Percentiles rank a stretch among this genome's conserved stretches.
These are phyloP conservation scores for Talaromyces atroroseus DNA, from an alignment of 2,329 filamentous ascomycete genomes.

Conservation along the genomic window DNA sequence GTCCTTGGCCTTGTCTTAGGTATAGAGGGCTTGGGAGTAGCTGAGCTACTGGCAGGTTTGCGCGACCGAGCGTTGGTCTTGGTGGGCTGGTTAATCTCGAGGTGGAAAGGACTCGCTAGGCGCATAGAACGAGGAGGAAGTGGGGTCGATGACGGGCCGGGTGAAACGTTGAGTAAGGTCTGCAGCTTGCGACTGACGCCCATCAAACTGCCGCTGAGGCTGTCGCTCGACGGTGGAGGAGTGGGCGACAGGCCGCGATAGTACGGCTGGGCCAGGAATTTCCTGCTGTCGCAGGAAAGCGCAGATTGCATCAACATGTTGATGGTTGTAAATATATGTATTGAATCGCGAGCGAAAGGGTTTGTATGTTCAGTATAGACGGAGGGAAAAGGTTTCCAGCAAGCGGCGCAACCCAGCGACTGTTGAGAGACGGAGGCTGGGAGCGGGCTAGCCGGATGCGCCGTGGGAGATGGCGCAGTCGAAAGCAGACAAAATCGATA, in stretches of 20 bases:
- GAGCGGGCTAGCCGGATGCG: slow-evolving; percentile 11
- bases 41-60: slow-evolving; percentile 21
- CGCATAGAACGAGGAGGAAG: slow-evolving; percentile 31
- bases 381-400: background rate
- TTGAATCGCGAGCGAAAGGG: background rate
- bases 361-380: background rate
- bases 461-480: slow-evolving; percentile 2
- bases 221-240: slow-evolving; percentile 34
- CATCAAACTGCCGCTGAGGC: slow-evolving; percentile 33
- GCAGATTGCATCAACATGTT: slow-evolving; percentile 44
- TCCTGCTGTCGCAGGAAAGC: slow-evolving; percentile 40
- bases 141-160: slow-evolving; percentile 27
- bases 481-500: background rate
- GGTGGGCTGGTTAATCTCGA: slow-evolving; percentile 13
- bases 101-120: slow-evolving; percentile 36
- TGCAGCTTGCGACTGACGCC: slow-evolving; percentile 40
- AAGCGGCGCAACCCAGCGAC: slow-evolving; percentile 10
- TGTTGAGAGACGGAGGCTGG: slow-evolving; percentile 11
- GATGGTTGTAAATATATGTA: slow-evolving; percentile 8
- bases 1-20: background rate
- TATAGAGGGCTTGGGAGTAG: slow-evolving; percentile 15
- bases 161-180: slow-evolving; percentile 37
- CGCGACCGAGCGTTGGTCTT: slow-evolving; percentile 26
- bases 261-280: slow-evolving; percentile 26
- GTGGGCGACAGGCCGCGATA: slow-evolving; percentile 34